These are phyloP conservation scores for Artemisia tridentata DNA, from an alignment of 129 eudicot genomes.

Conservation along the genomic window DNA sequence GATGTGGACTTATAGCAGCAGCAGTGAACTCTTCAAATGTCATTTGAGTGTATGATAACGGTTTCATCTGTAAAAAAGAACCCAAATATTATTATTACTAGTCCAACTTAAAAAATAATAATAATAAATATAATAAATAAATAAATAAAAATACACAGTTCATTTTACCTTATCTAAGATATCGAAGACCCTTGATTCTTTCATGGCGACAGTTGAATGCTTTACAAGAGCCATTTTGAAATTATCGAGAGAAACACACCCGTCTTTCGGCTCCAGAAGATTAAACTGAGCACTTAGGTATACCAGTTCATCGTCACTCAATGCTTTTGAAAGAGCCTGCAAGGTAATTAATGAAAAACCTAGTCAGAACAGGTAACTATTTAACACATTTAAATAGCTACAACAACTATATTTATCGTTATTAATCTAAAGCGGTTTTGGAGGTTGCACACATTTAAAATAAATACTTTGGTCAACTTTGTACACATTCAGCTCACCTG, in stretches of 20 bases:
- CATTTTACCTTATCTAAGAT: conserved; percentile 63
- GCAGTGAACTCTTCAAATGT: conserved; percentile 90
- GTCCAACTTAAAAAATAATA: not conserved
- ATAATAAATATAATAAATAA: no score
- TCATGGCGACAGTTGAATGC: conserved; percentile 84
- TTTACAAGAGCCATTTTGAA: conserved; percentile 81
- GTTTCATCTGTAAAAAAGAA: conserved; percentile 64
- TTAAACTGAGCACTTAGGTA: conserved; percentile 77
- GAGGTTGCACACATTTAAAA: no score
- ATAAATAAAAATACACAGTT: not conserved
- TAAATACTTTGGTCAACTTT: no score
- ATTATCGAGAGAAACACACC: conserved; percentile 67
- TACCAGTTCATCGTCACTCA: conserved; percentile 66
- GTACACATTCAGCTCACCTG: no score
- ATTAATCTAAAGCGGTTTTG: no score
- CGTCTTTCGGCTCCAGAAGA: conserved; percentile 82
- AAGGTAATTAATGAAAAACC: not conserved
- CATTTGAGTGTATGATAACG: conserved; percentile 63
- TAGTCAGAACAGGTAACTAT: not conserved
- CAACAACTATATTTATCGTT: no score
- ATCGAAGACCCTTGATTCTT: conserved; percentile 74
- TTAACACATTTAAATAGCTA: not conserved
- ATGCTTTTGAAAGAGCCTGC: conserved; percentile 96
- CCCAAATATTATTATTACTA: not conserved
- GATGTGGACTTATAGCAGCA: conserved; percentile 78